phyloP scores from a whole-genome alignment of 2,329 filamentous ascomycete genomes.

The Curvularia sp. region DNA sequence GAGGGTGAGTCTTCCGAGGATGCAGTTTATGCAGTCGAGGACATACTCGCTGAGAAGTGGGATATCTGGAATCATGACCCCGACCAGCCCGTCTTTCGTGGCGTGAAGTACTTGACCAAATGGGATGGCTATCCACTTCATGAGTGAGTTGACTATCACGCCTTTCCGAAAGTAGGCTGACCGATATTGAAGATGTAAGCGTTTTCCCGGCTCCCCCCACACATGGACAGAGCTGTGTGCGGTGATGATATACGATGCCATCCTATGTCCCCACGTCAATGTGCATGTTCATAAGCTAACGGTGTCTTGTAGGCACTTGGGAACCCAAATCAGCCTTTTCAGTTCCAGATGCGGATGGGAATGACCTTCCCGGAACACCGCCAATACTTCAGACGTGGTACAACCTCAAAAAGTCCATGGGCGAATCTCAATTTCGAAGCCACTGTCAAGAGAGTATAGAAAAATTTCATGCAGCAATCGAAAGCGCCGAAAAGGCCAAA shows the following conservation, averaged over 20 bases:
- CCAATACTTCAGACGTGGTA: conserved; percentile 24
- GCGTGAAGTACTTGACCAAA: conserved; percentile 64
- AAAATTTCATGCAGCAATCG: conserved; percentile 17
- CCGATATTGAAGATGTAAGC: conserved; percentile 20
- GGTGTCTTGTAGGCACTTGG: conserved; percentile 33
- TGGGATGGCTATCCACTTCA: conserved; percentile 67
- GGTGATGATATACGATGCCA: neutral
- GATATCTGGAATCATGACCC: conserved; percentile 52
- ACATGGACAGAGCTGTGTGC: neutral
- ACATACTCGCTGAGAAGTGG: conserved; percentile 48
- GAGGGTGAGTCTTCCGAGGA: neutral
- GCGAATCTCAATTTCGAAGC: conserved; percentile 8
- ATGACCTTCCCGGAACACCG: neutral
- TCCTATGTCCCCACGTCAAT: neutral
- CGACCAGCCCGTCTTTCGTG: conserved; percentile 1
- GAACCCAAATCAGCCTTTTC: conserved; percentile 23
- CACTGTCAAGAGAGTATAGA: conserved; percentile 19
- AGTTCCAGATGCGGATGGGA: neutral
- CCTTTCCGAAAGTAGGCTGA: neutral
- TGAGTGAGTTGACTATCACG: conserved; percentile 21
- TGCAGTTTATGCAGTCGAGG: conserved; percentile 28
- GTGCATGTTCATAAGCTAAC: conserved; percentile 2
- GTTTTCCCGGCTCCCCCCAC: neutral
- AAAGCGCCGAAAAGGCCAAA: conserved; percentile 13
- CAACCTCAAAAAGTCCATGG: conserved; percentile 17